Percentiles rank a stretch among this genome's conserved stretches.
Evolutionary conservation across 768 basidiomycete species (phyloP).

Genomic region (Lanmaoa rubissima): DNA sequence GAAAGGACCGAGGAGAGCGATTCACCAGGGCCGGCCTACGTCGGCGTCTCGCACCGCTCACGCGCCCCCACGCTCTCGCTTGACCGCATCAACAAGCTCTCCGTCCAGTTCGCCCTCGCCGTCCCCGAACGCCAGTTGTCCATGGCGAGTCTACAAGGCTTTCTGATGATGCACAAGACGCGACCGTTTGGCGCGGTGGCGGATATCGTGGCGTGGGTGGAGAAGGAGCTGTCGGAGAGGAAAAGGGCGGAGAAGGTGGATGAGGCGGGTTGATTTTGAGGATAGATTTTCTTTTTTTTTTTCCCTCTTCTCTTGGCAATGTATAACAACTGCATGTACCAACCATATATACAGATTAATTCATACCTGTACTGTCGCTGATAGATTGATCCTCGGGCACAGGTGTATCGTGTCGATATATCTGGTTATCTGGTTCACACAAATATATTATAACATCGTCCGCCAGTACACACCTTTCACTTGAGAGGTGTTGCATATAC

Average conservation of each 20-base stretch:
- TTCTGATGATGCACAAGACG: slow-evolving; percentile 67
- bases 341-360: background rate
- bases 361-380: background rate
- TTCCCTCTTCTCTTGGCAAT: background rate
- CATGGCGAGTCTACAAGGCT: slow-evolving; percentile 51
- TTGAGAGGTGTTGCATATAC: background rate
- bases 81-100: slow-evolving; percentile 44
- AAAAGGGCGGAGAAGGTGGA: background rate
- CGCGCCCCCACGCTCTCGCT: slow-evolving; percentile 42
- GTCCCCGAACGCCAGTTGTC: slow-evolving; percentile 48
- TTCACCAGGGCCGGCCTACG: background rate
- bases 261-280: too few species aligned
- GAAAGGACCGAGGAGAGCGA: slow-evolving; percentile 17
- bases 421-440: background rate
- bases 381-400: background rate
- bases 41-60: slow-evolving; percentile 29
- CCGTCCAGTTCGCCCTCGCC: slow-evolving; percentile 50
- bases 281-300: background rate
- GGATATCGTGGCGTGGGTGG: slow-evolving; percentile 47
- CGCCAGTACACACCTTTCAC: background rate
- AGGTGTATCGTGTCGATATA: too few species aligned
- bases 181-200: slow-evolving; percentile 55
- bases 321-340: background rate
- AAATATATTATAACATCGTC: too few species aligned
- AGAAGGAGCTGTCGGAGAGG: slow-evolving; percentile 34